Conservation (phyloP, 192 early-diverging fungal genomes). For the Coemansia sp. region DNA sequence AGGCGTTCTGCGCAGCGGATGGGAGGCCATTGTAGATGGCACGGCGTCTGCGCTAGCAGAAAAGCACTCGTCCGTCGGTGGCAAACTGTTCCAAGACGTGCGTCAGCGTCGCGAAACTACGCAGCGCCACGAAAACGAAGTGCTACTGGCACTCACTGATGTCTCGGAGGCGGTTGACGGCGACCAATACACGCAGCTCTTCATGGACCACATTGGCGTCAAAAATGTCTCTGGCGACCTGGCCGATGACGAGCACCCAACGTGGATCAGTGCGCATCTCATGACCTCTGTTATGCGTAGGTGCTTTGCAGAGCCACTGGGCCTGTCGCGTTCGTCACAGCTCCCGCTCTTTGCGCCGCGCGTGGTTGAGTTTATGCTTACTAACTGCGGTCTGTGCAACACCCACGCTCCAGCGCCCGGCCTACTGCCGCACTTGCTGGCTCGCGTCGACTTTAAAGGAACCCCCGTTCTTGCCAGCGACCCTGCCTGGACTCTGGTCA, state of each 20-base stretch:
- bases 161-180: slow-evolving; percentile 49
- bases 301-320: slow-evolving; percentile 58
- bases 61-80: slow-evolving; percentile 14
- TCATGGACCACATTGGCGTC: slow-evolving; percentile 56
- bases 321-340: slow-evolving; percentile 50
- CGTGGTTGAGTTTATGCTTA: slow-evolving; percentile 56
- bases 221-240: slow-evolving; percentile 9
- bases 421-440: slow-evolving; percentile 48
- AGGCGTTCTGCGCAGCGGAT: slow-evolving; percentile 55
- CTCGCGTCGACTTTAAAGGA: slow-evolving; percentile 40
- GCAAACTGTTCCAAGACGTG: slow-evolving; percentile 23
- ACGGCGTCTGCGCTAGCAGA: slow-evolving; percentile 10
- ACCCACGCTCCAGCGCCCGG: slow-evolving; percentile 54
- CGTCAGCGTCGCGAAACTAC: slow-evolving; percentile 41
- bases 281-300: slow-evolving; percentile 60
- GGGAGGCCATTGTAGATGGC: slow-evolving; percentile 55
- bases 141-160: slow-evolving; percentile 48
- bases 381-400: slow-evolving; percentile 54
- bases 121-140: slow-evolving; percentile 53
- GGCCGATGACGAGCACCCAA: slow-evolving; percentile 18
- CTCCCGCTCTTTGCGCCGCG: slow-evolving; percentile 55
- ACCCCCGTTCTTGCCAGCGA: slow-evolving; percentile 23
- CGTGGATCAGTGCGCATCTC: slow-evolving; percentile 55
- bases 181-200: slow-evolving; percentile 54
- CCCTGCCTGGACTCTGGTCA: slow-evolving; percentile 43